phyloP scores from a whole-genome alignment of 73 alveolate species.

The Blepharisma japonicum region DNA sequence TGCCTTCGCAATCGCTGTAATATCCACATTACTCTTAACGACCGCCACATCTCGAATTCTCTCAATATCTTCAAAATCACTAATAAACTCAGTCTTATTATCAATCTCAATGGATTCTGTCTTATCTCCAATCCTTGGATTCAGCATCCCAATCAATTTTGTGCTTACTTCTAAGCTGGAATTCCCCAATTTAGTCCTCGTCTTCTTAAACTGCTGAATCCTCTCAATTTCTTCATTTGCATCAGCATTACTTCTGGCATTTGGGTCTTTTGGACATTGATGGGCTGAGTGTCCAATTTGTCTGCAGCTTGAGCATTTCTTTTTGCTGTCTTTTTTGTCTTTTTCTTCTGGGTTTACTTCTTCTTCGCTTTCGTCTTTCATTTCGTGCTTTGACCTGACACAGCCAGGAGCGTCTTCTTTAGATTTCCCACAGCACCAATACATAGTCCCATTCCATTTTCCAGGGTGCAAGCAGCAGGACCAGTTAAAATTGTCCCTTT shows the following conservation, averaged over 20 bases:
- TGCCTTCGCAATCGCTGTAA: too few relatives aligned
- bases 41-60: too few relatives aligned
- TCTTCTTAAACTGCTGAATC: slow-evolving; percentile 34
- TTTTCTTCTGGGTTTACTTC: slow-evolving; percentile 40
- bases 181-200: too few relatives aligned
- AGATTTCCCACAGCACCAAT: slow-evolving; percentile 76
- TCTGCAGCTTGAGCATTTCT: slow-evolving; percentile 57
- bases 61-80: too few relatives aligned
- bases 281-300: slow-evolving; percentile 47
- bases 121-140: too few relatives aligned
- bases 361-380: slow-evolving; percentile 70
- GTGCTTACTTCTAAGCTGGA: too few relatives aligned
- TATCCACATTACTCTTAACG: too few relatives aligned
- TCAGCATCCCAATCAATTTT: too few relatives aligned
- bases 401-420: slow-evolving; percentile 64
- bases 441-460: slow-evolving; percentile 56
- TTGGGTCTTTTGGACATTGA: slow-evolving; percentile 61
- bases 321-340: slow-evolving; percentile 34
- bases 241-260: slow-evolving; percentile 36
- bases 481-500: slow-evolving; percentile 66
- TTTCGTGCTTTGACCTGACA: slow-evolving; percentile 59
- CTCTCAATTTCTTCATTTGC: slow-evolving; percentile 47
- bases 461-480: slow-evolving; percentile 55
- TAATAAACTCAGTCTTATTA: too few relatives aligned
- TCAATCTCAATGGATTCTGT: too few relatives aligned